Evolutionary conservation across 495 filamentous ascomycete genomes (phyloP).

Genomic region (Haplographium delicatum): DNA sequence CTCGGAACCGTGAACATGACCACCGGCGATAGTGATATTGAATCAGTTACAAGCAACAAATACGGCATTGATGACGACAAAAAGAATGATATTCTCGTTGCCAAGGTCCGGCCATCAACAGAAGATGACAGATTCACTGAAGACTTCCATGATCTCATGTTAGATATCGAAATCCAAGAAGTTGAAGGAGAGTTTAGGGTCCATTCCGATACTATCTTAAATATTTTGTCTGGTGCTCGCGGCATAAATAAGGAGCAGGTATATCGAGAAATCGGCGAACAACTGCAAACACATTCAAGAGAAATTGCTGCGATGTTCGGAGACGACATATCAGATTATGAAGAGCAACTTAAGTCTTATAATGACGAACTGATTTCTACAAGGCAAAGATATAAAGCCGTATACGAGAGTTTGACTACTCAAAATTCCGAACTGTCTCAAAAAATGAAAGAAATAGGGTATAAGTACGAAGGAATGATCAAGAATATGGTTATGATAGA

Average conservation of each 20-base stretch:
- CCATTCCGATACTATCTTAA: neutral
- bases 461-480: no score
- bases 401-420: no score
- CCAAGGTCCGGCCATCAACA: neutral
- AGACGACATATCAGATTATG: no score
- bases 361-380: no score
- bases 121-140: neutral
- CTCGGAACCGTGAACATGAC: neutral
- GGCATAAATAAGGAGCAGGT: neutral
- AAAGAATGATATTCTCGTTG: neutral
- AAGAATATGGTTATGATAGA: no score
- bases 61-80: neutral
- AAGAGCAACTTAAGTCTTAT: no score
- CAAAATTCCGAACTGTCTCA: no score
- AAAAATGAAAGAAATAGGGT: no score
- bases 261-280: neutral
- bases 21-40: slow-evolving; percentile 4
- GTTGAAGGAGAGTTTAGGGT: neutral
- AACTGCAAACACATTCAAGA: neutral
- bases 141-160: neutral
- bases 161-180: neutral
- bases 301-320: slow-evolving; percentile 2
- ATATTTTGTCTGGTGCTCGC: neutral
- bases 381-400: no score
- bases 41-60: slow-evolving; percentile 4